These are phyloP conservation scores for Phanerodontia chrysosporium DNA, from an alignment of 768 basidiomycete genomes.

Conservation along the genomic window DNA sequence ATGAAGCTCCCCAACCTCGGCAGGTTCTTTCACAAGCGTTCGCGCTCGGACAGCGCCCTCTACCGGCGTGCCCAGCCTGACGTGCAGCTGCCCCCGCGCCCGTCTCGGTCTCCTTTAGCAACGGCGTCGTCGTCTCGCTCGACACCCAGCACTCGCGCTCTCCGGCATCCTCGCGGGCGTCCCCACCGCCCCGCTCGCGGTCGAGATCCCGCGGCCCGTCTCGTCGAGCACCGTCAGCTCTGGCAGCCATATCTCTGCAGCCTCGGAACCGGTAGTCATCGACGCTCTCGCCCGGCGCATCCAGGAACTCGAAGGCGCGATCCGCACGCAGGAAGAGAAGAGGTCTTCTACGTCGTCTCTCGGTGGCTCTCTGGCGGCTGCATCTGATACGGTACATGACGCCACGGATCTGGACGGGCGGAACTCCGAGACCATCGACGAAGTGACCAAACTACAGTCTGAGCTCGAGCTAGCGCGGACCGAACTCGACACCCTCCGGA, in stretches of 20 bases:
- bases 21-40: conserved; percentile 21
- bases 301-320: conserved; percentile 3
- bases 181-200: not conserved
- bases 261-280: conserved; percentile 6
- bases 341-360: not conserved
- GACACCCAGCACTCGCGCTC: not conserved
- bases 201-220: not conserved
- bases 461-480: not conserved
- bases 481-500: conserved; percentile 3
- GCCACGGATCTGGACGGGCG: not conserved
- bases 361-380: not conserved
- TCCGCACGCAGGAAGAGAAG: not conserved
- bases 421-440: not conserved
- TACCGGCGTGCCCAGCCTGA: conserved; percentile 9
- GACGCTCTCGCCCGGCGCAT: conserved; percentile 9
- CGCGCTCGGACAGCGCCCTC: conserved; percentile 22
- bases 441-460: not conserved
- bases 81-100: conserved; percentile 7
- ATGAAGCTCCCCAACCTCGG: conserved; percentile 24
- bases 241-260: conserved; percentile 3
- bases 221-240: not conserved
- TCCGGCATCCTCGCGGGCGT: not conserved
- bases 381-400: not conserved
- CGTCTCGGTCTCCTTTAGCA: conserved; percentile 12
- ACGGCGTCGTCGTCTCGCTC: conserved; percentile 6